phyloP scores from a whole-genome alignment of 495 filamentous ascomycete species.

The Lepraria neglecta region DNA sequence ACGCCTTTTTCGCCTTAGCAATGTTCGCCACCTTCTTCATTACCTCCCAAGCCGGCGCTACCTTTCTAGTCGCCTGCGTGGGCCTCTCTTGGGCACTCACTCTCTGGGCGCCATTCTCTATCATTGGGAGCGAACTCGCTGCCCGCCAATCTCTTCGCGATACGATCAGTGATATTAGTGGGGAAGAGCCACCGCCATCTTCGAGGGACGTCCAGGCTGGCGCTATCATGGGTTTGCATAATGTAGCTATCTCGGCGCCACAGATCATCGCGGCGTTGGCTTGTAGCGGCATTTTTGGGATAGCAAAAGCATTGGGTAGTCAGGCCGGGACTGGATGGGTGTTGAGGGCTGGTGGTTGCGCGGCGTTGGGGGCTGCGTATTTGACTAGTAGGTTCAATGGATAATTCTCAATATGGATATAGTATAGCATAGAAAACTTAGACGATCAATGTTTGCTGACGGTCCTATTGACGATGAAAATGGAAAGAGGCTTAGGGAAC shows the following conservation, averaged over 20 bases:
- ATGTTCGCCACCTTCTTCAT: conserved; percentile 73
- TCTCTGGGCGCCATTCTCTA: conserved; percentile 46
- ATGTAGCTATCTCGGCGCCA: conserved; percentile 45
- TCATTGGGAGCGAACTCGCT: conserved; percentile 40
- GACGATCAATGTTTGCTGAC: too few relatives aligned
- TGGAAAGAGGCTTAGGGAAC: too few relatives aligned
- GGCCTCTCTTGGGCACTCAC: conserved; percentile 48
- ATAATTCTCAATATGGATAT: conserved; percentile 6
- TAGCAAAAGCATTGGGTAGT: conserved; percentile 17
- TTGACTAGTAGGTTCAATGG: conserved; percentile 18
- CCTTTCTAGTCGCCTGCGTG: conserved; percentile 48
- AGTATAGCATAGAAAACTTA: not conserved
- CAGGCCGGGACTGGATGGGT: conserved; percentile 23
- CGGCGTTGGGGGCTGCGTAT: conserved; percentile 18
- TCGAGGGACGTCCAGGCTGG: conserved; percentile 39
- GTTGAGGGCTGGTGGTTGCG: conserved; percentile 19
- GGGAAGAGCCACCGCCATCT: conserved; percentile 3
- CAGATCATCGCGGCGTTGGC: conserved; percentile 44
- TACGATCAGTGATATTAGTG: conserved; percentile 26
- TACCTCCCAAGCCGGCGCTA: conserved; percentile 59
- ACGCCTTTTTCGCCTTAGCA: conserved; percentile 57
- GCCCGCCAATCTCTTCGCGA: conserved; percentile 10
- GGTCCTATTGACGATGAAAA: too few relatives aligned
- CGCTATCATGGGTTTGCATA: conserved; percentile 45
- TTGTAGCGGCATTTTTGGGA: conserved; percentile 38